Percentiles rank a stretch among this genome's conserved stretches.
Conservation (phyloP, 2,329 filamentous ascomycete genomes). For the Pyricularia sp. region DNA sequence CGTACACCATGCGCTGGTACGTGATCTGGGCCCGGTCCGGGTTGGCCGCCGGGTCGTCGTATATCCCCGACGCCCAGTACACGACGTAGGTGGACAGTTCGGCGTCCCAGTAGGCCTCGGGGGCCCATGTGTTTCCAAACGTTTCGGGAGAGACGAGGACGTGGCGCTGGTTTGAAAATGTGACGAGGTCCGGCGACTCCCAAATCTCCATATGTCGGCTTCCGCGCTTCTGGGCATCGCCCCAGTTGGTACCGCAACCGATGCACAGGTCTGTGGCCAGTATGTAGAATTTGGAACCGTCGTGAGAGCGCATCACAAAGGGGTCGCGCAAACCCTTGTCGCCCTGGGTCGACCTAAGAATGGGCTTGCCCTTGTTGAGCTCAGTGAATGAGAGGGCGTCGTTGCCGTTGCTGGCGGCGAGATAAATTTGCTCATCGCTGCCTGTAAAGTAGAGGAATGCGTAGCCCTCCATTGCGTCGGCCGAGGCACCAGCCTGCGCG, state of each 20-base stretch:
- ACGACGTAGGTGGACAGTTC: conserved; percentile 17
- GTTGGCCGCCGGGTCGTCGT: conserved; percentile 25
- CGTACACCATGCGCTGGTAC: conserved; percentile 44
- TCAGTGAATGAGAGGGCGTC: conserved; percentile 29
- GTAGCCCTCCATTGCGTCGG: conserved; percentile 30
- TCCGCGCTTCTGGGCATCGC: conserved; percentile 13
- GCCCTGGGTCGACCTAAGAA: conserved; percentile 25
- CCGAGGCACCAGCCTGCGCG: neutral
- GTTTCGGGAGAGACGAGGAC: conserved; percentile 27
- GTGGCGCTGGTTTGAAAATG: conserved; percentile 27
- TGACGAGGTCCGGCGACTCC: conserved; percentile 28
- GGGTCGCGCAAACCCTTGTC: conserved; percentile 30
- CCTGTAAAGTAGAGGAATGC: conserved; percentile 43
- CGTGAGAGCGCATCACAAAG: conserved; percentile 27
- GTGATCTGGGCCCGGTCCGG: conserved; percentile 27
- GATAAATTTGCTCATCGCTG: conserved; percentile 24
- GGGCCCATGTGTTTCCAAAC: conserved; percentile 32
- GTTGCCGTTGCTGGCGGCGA: conserved; percentile 30
- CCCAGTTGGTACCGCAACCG: conserved; percentile 14
- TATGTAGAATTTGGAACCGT: conserved; percentile 27
- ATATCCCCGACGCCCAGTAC: conserved; percentile 35
- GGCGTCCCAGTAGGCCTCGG: conserved; percentile 26
- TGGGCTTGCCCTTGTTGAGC: conserved; percentile 25
- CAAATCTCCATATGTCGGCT: conserved; percentile 24
- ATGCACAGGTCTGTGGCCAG: conserved; percentile 32